Conservation (phyloP, 2,329 filamentous ascomycete genomes). For the Magnaporthiopsis rhizophila region DNA sequence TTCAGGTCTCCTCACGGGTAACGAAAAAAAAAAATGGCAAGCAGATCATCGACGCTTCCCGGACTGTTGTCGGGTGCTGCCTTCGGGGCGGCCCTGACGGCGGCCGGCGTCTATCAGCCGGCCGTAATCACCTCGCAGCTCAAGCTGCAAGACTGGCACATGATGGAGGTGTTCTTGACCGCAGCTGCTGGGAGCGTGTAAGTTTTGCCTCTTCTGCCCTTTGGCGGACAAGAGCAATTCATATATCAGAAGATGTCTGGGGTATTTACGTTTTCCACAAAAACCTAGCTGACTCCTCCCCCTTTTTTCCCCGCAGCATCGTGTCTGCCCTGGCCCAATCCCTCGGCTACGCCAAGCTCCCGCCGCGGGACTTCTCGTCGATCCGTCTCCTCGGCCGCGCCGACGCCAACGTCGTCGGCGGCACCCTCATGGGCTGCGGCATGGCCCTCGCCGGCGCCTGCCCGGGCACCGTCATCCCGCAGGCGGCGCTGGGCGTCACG, state of each 20-base stretch:
- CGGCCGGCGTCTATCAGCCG: slow-evolving; percentile 52
- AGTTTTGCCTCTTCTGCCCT: slow-evolving; percentile 20
- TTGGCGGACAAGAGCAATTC: too few species aligned
- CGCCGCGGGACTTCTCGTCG: slow-evolving; percentile 41
- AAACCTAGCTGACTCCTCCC: too few species aligned
- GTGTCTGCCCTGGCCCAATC: slow-evolving; percentile 37
- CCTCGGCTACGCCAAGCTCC: slow-evolving; percentile 32
- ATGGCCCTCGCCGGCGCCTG: slow-evolving; percentile 60
- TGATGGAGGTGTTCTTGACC: slow-evolving; percentile 56
- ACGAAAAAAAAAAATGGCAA: not conserved
- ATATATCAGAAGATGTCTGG: too few species aligned
- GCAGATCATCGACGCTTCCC: not conserved
- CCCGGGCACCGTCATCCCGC: slow-evolving; percentile 56
- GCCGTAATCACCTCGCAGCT: slow-evolving; percentile 54
- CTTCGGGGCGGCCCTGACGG: slow-evolving; percentile 55
- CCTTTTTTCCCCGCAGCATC: slow-evolving; percentile 22
- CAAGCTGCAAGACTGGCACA: slow-evolving; percentile 52
- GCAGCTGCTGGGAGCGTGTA: slow-evolving; percentile 56
- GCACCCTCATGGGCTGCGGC: slow-evolving; percentile 52
- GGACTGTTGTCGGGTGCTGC: slow-evolving; percentile 38
- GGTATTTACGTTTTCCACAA: too few species aligned
- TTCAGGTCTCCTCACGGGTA: too few species aligned
- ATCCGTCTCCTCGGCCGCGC: slow-evolving; percentile 45
- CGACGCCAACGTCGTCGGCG: slow-evolving; percentile 60
- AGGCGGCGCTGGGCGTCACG: slow-evolving; percentile 45